Conservation (phyloP, 2,329 filamentous ascomycete species). For the Aspergillus sojae region DNA sequence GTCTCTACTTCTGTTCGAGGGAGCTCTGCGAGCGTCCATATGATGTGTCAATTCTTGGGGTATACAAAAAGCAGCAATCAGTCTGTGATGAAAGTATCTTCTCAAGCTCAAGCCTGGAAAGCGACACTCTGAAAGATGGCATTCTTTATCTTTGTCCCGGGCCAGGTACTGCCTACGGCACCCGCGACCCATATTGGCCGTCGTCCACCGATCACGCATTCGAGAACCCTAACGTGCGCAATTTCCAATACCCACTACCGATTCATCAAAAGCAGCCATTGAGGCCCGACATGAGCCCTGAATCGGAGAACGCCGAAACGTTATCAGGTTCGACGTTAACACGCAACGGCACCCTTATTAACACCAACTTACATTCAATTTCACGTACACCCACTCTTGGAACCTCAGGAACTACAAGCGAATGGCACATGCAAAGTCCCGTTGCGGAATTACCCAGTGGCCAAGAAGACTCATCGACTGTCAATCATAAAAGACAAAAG, state of each 20-base stretch:
- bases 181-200: conserved; percentile 27
- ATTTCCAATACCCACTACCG: conserved; percentile 35
- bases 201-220: conserved; percentile 23
- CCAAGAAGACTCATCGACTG: conserved; percentile 24
- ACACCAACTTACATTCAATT: conserved; percentile 28
- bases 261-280: conserved; percentile 34
- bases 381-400: conserved; percentile 35
- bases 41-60: conserved; percentile 40
- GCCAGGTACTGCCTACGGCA: conserved; percentile 34
- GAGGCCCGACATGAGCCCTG: conserved; percentile 31
- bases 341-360: conserved; percentile 22
- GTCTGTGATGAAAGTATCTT: conserved; percentile 33
- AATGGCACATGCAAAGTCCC: conserved; percentile 13
- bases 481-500: conserved; percentile 33
- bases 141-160: conserved; percentile 41
- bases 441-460: conserved; percentile 25
- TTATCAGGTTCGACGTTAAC: conserved; percentile 31
- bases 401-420: conserved; percentile 26
- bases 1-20: conserved; percentile 40
- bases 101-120: conserved; percentile 38
- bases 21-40: conserved; percentile 42
- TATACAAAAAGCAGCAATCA: conserved; percentile 31
- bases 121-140: conserved; percentile 40
- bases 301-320: conserved; percentile 33
- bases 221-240: conserved; percentile 33